These are phyloP conservation scores for Gaertneriomyces sp. DNA, from an alignment of 192 early-diverging fungal species.

Conservation along the genomic window DNA sequence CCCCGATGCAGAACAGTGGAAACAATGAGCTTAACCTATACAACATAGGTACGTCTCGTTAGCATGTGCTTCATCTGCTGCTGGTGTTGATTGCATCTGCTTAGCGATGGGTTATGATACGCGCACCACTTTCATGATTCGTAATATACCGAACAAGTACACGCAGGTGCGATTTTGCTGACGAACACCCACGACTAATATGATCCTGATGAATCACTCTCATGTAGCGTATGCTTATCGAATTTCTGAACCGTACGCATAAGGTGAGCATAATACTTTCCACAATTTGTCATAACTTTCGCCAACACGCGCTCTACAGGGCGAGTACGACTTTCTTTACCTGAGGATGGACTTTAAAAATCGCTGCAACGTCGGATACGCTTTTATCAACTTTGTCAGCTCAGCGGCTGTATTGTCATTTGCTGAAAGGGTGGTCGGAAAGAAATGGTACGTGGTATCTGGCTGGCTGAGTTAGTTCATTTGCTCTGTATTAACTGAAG, in stretches of 20 bases:
- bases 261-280: slow-evolving; percentile 27
- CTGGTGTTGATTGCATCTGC: neutral
- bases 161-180: slow-evolving; percentile 51
- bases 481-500: neutral
- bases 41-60: slow-evolving; percentile 26
- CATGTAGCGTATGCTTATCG: slow-evolving; percentile 66
- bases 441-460: slow-evolving; percentile 56
- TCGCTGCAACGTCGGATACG: slow-evolving; percentile 78
- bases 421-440: slow-evolving; percentile 63
- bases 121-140: slow-evolving; percentile 81
- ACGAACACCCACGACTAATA: neutral
- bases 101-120: slow-evolving; percentile 50
- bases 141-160: slow-evolving; percentile 79
- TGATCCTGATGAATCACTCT: neutral
- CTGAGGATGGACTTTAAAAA: slow-evolving; percentile 86
- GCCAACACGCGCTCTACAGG: slow-evolving; percentile 1
- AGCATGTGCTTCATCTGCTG: neutral
- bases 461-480: too few relatives aligned
- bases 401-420: slow-evolving; percentile 64
- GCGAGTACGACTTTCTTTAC: slow-evolving; percentile 70
- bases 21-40: slow-evolving; percentile 31
- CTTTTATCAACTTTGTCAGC: slow-evolving; percentile 61
- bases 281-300: neutral
- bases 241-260: slow-evolving; percentile 70
- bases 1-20: neutral